Conservation (phyloP, 352 stramenopile species). For the Pythium pectinolyticum region DNA sequence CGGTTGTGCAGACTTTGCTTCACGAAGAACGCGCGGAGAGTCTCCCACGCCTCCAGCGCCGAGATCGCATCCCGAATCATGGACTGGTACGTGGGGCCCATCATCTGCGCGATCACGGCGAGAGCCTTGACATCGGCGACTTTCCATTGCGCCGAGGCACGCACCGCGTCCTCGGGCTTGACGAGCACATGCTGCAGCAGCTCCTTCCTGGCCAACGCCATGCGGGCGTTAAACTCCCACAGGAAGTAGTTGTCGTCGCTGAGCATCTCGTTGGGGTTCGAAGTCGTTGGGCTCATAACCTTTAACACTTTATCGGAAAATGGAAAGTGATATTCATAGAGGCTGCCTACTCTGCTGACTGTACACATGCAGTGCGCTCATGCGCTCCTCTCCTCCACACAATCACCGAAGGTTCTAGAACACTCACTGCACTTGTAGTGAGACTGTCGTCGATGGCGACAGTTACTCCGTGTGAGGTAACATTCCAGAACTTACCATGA, state of each 20-base stretch:
- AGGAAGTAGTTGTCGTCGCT: conserved; percentile 13
- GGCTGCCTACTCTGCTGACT: too few relatives aligned
- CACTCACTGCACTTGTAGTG: too few relatives aligned
- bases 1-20: conserved; percentile 14
- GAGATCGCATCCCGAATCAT: not conserved
- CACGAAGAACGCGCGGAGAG: conserved; percentile 10
- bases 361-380: too few relatives aligned
- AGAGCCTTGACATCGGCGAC: conserved; percentile 4
- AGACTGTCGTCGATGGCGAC: too few relatives aligned
- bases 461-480: too few relatives aligned
- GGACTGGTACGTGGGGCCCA: conserved; percentile 4
- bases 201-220: conserved; percentile 7
- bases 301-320: too few relatives aligned
- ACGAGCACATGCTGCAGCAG: not conserved
- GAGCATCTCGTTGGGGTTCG: conserved; percentile 9
- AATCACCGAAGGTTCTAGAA: too few relatives aligned
- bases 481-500: too few relatives aligned
- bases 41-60: conserved; percentile 1
- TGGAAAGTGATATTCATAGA: too few relatives aligned
- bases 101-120: not conserved
- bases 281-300: conserved; percentile 18
- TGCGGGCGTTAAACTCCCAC: conserved; percentile 14
- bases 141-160: not conserved
- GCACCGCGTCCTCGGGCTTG: conserved; percentile 5
- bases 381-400: too few relatives aligned